Evolutionary conservation across 108 stramenopile genomes (phyloP), one percentile per base, ranked within the genome.

Genomic region (Parietichytrium sp.): DNA sequence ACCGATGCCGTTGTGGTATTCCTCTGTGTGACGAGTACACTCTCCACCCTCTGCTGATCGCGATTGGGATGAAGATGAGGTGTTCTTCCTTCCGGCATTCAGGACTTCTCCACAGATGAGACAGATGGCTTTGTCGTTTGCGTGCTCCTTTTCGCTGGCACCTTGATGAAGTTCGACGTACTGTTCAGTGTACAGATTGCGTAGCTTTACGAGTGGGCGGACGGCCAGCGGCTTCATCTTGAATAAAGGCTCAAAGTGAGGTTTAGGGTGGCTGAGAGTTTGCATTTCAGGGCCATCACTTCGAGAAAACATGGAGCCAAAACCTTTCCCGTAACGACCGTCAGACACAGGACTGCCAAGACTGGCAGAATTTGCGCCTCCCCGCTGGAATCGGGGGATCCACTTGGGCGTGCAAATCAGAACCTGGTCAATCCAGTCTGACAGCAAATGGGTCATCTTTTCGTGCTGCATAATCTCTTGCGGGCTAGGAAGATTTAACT

Each of bases 61-160:
- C 15, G 38, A 27, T 3, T 27, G 18, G 84, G 72, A 29, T 50
- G 54, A 16, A 79, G 85, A 38, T 81, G 53, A 12, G 6, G 38
- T 33, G 42, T 72, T 72, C 16, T 42, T 33, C 13, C 88, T 87
- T 42, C 93, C 94, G 33, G 94, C 92, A 61, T 87, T 81, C 91
- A 95, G 92, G 8, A 95, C 92, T 29, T 92, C 81, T 16, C 95
- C 95, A 16, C 93, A 93, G 49, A 95, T 54, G 4, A 95, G 90
- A 82, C 95, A 95, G 48, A 95, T 92, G 4, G 95, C 95, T 53
- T 91, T 91, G 86, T 95, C 95, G 33, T 92, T 91, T 29, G 93
- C 91, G 38, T 88, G 81, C 25, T 88, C 87, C 52, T 94, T 93
- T 48, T 88, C 87, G 38, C 86, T 51, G 13, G 47, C 61, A 25